Evolutionary conservation across 2,329 filamentous ascomycete genomes (phyloP), one percentile per base, ranked within the genome.

Genomic region (Fusarium sp.): DNA sequence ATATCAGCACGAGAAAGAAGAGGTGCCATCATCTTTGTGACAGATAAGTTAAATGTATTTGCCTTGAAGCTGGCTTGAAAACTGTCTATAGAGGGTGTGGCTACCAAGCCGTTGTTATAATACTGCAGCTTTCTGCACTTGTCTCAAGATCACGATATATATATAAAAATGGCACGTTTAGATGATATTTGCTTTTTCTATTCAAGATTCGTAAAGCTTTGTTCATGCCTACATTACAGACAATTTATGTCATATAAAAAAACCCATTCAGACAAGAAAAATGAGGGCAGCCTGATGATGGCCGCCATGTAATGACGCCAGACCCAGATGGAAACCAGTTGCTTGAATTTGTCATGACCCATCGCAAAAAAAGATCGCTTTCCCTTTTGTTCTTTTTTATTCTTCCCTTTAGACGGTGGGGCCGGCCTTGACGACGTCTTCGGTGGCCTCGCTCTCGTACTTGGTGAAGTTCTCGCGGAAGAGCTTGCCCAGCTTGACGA

Each of bases 381-480:
- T 66, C 58, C 49, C 22, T 65, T 63, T 59, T 51, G 22, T 58
- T 58, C 45, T 22, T 36, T 51, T 43, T 56, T 12, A 35, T 28
- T 32, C n/a, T 26, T 36, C 34, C 46, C 22, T 51, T 72, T 75
- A 78, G 38, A 77, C 74, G 12, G 55, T 39, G 32, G 87, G 87
- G 7, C 85, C 87, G 46, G 88, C 88, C 72, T 85, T 88, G 78
- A 91, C 87, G 44, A 93, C 91, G 34, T 94, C 91, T 70, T 85
- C 83, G 29, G 91, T 93, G 25, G 93, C 92, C 78, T 96, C 88
- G 70, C 88, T 88, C 72, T 89, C 84, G 82, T 96, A 97, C 85
- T 97, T 97, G 83, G 92, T 88, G 82, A 99, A 99, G 87, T 99
- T 99, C 81, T 97, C 92, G 74, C 89, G 87, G 85, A 99, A 99